Percentiles rank a stretch among this genome's conserved stretches.
Evolutionary conservation across 2,329 filamentous ascomycete genomes (phyloP).

Genomic region (Polytolypa hystricis): DNA sequence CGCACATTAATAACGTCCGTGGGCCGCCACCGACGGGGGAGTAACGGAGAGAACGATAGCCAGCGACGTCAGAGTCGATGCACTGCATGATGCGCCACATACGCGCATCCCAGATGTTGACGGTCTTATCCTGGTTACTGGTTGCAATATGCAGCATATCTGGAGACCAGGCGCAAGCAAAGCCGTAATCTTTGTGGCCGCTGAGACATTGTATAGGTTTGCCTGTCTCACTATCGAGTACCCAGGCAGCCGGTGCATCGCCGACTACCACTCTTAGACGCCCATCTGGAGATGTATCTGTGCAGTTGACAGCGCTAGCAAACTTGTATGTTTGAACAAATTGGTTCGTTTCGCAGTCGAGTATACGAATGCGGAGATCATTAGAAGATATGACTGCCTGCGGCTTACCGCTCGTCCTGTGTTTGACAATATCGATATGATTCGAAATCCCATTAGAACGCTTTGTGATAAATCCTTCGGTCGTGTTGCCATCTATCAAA

Average conservation of each 20-base stretch:
- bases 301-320: slow-evolving; percentile 33
- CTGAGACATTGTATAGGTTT: slow-evolving; percentile 26
- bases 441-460: slow-evolving; percentile 46
- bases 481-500: slow-evolving; percentile 21
- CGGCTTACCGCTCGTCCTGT: slow-evolving; percentile 37
- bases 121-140: slow-evolving; percentile 36
- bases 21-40: slow-evolving; percentile 35
- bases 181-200: slow-evolving; percentile 34
- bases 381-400: slow-evolving; percentile 48
- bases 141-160: slow-evolving; percentile 38
- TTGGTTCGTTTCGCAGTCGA: slow-evolving; percentile 40
- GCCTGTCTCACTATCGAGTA: slow-evolving; percentile 34
- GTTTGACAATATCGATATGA: slow-evolving; percentile 43
- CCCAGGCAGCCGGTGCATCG: slow-evolving; percentile 31
- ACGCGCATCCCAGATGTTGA: slow-evolving; percentile 36
- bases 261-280: slow-evolving; percentile 36
- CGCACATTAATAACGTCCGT: slow-evolving; percentile 31
- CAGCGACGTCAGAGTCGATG: slow-evolving; percentile 34
- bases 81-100: slow-evolving; percentile 30
- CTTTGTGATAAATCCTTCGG: slow-evolving; percentile 39
- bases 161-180: slow-evolving; percentile 37
- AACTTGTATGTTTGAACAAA: slow-evolving; percentile 29
- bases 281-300: slow-evolving; percentile 32
- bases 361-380: slow-evolving; percentile 42
- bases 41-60: slow-evolving; percentile 33